These are phyloP conservation scores for Guyanaporus albipodus DNA, from an alignment of 768 basidiomycete genomes.

Conservation along the genomic window DNA sequence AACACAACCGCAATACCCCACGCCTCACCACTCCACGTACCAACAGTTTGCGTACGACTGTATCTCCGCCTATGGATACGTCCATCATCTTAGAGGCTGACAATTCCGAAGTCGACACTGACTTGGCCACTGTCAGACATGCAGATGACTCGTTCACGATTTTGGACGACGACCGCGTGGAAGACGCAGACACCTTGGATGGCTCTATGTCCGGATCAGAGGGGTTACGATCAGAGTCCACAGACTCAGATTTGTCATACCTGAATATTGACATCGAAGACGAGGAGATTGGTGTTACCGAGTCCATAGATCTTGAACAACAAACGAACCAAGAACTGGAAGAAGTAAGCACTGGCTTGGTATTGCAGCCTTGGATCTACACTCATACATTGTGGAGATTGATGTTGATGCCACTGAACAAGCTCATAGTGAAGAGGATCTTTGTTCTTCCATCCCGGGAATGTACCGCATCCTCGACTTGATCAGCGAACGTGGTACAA, in stretches of 20 bases:
- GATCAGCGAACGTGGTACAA: slow-evolving; percentile 46
- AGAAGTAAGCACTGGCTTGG: slow-evolving; percentile 7
- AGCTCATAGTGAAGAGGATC: slow-evolving; percentile 13
- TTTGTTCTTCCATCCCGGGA: slow-evolving; percentile 35
- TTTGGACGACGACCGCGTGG: neutral
- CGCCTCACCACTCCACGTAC: neutral
- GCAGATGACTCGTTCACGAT: slow-evolving; percentile 12
- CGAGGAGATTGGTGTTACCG: slow-evolving; percentile 10
- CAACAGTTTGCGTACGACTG: neutral
- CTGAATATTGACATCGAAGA: slow-evolving; percentile 14
- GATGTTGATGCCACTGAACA: slow-evolving; percentile 15
- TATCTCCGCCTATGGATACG: slow-evolving; percentile 3
- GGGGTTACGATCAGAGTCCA: slow-evolving; percentile 16
- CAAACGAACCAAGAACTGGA: slow-evolving; percentile 8
- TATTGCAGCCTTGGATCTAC: neutral
- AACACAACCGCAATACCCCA: neutral
- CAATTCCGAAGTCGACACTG: slow-evolving; percentile 5
- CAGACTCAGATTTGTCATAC: slow-evolving; percentile 22
- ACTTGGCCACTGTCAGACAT: neutral
- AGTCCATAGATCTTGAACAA: slow-evolving; percentile 14
- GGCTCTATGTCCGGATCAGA: neutral
- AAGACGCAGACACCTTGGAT: slow-evolving; percentile 3
- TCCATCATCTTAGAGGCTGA: slow-evolving; percentile 15
- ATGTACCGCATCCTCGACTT: slow-evolving; percentile 54
- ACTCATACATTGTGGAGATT: slow-evolving; percentile 8